These are phyloP conservation scores for Coleophoma cylindrospora DNA, from an alignment of 2,329 filamentous ascomycete genomes.

Conservation along the genomic window DNA sequence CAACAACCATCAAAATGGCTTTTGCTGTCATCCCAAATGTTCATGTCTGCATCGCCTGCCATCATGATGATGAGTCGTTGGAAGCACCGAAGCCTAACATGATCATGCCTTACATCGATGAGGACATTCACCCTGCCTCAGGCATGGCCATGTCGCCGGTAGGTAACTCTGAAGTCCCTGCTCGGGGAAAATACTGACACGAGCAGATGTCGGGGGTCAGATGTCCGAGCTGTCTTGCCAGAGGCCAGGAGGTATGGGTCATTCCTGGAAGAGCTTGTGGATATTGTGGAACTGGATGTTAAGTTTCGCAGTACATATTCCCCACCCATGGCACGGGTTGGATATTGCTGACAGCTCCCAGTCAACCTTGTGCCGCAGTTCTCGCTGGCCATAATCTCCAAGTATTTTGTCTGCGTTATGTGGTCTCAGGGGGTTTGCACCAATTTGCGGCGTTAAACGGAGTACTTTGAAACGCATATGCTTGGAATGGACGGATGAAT, in stretches of 20 bases:
- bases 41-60: neutral
- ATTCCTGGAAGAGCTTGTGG: conserved; percentile 47
- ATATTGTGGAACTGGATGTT: conserved; percentile 39
- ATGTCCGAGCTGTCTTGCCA: conserved; percentile 44
- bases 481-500: no score
- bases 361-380: no score
- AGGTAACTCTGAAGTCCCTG: neutral
- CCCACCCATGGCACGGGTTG: no score
- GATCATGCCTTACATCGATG: neutral
- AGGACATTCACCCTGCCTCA: conserved; percentile 10
- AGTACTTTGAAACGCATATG: neutral
- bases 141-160: conserved; percentile 5
- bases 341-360: no score
- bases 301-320: conserved; percentile 5
- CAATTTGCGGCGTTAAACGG: neutral
- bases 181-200: conserved; percentile 5
- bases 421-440: neutral
- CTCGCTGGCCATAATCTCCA: no score
- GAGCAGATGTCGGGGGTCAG: conserved; percentile 41
- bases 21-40: neutral
- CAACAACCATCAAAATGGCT: neutral
- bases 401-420: no score
- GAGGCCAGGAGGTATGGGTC: conserved; percentile 50
- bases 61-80: neutral
- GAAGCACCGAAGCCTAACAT: neutral